Evolutionary conservation across 202 grass and related monocot species (phyloP), one percentile per base, ranked within the genome.

Genomic region (Carex sylvatica): DNA sequence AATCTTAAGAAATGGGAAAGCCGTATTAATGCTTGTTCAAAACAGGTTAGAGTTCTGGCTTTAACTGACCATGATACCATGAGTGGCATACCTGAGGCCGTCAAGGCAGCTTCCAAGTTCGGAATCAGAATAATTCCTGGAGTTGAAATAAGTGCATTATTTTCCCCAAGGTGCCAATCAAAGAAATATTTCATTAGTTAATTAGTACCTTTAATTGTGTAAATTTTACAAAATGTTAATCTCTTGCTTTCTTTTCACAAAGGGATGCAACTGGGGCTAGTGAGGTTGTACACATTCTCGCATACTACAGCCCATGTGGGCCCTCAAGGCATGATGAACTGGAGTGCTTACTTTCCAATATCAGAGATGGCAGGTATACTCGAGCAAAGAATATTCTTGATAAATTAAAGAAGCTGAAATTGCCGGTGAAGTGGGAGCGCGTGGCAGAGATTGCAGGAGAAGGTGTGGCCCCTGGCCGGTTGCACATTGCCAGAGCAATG

Each of bases 21-120:
- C 65, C 86, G 75, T 69, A 87, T 64, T 81, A 74, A 74, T 69
- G 19, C 53, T 71, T 82, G 16, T 70, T 22, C 60, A 23, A 2
- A 51, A 18, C 78, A 98, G 92, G 95, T 98, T 60, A 95, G 91
- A 82, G 92, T 95, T 87, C 92, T 98, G 38, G 90, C 95, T 53
- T 82, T 98, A 60, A 98, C 95, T 15, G 95, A 98, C 82, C 95
- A 95, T 81, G 95, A 98, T 77, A 98, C 90, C n/a, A 91, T 94
- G 95, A 87, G 73, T 90, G 92, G 95, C 30, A 77, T 98, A 87
- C 89, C 95, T 10, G 92, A 93, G 87, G 92, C 92, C 36, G 59
- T 95, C 59, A 65, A 87, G 15, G 87, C 87, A 76, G 95, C 95
- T 68, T 73, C 78, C 16, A 94, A 82, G 72, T 87, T 88, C 78